Evolutionary conservation across 2,329 filamentous ascomycete species (phyloP).

Genomic region (Grosmannia huntii): DNA sequence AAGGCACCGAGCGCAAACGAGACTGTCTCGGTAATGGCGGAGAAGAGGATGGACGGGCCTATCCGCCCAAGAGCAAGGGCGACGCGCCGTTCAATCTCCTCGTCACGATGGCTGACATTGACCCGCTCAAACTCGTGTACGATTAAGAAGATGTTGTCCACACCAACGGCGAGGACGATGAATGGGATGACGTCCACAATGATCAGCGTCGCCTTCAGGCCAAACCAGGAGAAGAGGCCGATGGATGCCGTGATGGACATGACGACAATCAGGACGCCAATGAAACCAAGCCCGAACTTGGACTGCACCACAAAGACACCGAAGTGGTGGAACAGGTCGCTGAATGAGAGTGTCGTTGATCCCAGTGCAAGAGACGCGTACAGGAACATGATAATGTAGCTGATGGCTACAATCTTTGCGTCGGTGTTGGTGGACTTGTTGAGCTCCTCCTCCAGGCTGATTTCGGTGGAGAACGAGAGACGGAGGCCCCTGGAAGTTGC

Average conservation of each 20-base stretch:
- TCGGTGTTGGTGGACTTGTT: slow-evolving; percentile 98
- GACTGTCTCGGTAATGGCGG: slow-evolving; percentile 85
- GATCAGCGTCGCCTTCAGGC: slow-evolving; percentile 90
- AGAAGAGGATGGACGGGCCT: slow-evolving; percentile 91
- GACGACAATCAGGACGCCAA: slow-evolving; percentile 86
- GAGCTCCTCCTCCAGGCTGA: slow-evolving; percentile 86
- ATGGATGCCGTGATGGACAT: slow-evolving; percentile 97
- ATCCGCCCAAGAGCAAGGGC: slow-evolving; percentile 86
- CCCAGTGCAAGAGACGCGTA: slow-evolving; percentile 90
- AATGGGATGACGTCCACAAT: slow-evolving; percentile 98
- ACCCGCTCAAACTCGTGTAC: slow-evolving; percentile 96
- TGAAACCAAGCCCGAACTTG: slow-evolving; percentile 90
- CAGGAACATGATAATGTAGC: slow-evolving; percentile 97
- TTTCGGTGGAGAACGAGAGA: slow-evolving; percentile 89
- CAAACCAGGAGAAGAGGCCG: slow-evolving; percentile 81
- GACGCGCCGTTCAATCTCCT: slow-evolving; percentile 73
- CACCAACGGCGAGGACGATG: slow-evolving; percentile 87
- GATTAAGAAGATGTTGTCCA: slow-evolving; percentile 98
- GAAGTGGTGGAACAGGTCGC: slow-evolving; percentile 69
- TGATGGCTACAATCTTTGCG: slow-evolving; percentile 90
- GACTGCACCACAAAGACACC: slow-evolving; percentile 81
- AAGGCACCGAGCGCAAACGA: slow-evolving; percentile 88
- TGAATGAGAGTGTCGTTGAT: slow-evolving; percentile 68
- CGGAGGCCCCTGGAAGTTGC: slow-evolving; percentile 66
- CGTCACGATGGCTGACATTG: slow-evolving; percentile 82